Evolutionary conservation across 2,329 filamentous ascomycete species (phyloP).

Genomic region (Hymenoscyphus fraxineus): DNA sequence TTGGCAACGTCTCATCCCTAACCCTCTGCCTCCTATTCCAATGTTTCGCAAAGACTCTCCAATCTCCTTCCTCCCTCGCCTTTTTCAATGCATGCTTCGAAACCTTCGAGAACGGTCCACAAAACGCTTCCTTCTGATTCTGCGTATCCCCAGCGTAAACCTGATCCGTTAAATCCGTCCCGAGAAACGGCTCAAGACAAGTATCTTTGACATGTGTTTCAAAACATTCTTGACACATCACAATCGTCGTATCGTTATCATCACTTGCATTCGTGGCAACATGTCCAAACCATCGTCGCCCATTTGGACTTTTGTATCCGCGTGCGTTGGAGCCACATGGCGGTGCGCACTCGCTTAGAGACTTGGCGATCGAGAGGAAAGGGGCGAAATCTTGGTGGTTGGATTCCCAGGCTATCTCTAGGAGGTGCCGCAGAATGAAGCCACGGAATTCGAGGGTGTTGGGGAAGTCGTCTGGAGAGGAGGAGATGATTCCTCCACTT

Average conservation of each 20-base stretch:
- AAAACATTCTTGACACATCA: slow-evolving; percentile 22
- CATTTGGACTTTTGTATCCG: slow-evolving; percentile 12
- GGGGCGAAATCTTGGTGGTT: slow-evolving; percentile 9
- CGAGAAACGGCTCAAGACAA: slow-evolving; percentile 7
- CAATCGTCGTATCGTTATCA: slow-evolving; percentile 15
- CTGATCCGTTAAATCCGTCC: slow-evolving; percentile 13
- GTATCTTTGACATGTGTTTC: slow-evolving; percentile 9
- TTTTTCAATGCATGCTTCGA: slow-evolving; percentile 5
- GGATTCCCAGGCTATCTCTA: slow-evolving; percentile 11
- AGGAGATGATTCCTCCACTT: slow-evolving; percentile 6
- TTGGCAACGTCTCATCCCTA: slow-evolving; percentile 1
- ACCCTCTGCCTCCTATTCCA: not conserved
- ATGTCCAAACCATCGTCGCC: slow-evolving; percentile 17
- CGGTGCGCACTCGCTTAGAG: slow-evolving; percentile 9
- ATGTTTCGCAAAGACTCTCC: slow-evolving; percentile 11
- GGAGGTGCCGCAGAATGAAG: not conserved
- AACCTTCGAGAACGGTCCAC: slow-evolving; percentile 16
- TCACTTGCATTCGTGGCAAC: slow-evolving; percentile 4
- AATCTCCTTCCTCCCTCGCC: slow-evolving; percentile 11
- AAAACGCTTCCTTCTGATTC: slow-evolving; percentile 11
- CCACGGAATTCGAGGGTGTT: not conserved
- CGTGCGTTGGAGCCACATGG: slow-evolving; percentile 12
- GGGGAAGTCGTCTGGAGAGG: slow-evolving; percentile 13
- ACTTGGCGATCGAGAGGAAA: slow-evolving; percentile 4
- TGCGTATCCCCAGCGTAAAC: slow-evolving; percentile 11